phyloP scores from a whole-genome alignment of 495 filamentous ascomycete species.

The Parachaetomium inaequale region DNA sequence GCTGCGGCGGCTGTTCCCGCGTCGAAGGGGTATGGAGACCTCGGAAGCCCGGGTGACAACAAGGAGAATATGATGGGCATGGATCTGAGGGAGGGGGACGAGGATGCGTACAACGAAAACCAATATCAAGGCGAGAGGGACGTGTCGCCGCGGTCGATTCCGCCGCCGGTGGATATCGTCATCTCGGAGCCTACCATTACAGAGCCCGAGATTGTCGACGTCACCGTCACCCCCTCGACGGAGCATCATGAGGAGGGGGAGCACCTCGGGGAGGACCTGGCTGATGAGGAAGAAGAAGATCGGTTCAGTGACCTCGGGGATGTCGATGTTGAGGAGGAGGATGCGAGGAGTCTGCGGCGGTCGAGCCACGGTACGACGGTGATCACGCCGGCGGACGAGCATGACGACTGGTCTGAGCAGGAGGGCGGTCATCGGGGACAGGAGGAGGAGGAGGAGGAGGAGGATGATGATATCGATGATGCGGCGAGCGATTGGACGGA shows the following conservation, averaged over 20 bases:
- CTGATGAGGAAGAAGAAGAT: slow-evolving; percentile 8
- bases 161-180: slow-evolving; percentile 24
- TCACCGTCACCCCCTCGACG: background rate
- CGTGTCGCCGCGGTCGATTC: slow-evolving; percentile 9
- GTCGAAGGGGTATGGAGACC: slow-evolving; percentile 46
- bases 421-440: no score
- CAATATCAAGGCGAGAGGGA: background rate
- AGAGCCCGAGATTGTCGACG: background rate
- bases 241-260: slow-evolving; percentile 6
- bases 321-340: slow-evolving; percentile 2
- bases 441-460: no score
- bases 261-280: background rate
- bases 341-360: slow-evolving; percentile 13
- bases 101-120: slow-evolving; percentile 33
- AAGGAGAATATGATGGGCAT: slow-evolving; percentile 44
- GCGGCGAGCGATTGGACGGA: slow-evolving; percentile 41
- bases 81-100: slow-evolving; percentile 45
- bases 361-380: slow-evolving; percentile 38
- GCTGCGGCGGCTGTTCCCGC: slow-evolving; percentile 30
- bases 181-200: background rate
- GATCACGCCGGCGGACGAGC: slow-evolving; percentile 55
- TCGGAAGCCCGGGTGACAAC: slow-evolving; percentile 31
- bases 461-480: slow-evolving; percentile 26
- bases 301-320: slow-evolving; percentile 6
- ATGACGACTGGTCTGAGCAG: slow-evolving; percentile 28